These are phyloP conservation scores for Plantago major DNA, from an alignment of 257 asterid genomes.

Conservation along the genomic window DNA sequence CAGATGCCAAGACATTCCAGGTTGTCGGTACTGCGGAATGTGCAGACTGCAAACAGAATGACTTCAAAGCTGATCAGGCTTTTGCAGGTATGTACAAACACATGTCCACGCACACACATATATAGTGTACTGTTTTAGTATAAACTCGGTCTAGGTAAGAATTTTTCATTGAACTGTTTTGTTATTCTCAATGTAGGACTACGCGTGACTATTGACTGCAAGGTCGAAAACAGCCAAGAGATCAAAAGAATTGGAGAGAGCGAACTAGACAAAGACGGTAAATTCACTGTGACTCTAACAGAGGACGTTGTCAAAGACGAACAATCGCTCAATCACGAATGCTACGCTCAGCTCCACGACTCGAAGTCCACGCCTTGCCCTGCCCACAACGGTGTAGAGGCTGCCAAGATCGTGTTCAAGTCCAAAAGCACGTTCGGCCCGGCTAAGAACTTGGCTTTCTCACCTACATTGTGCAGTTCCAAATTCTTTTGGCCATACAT, in stretches of 20 bases:
- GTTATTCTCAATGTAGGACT: constrained; percentile 45
- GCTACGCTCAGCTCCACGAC: constrained; percentile 82
- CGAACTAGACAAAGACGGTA: constrained; percentile 58
- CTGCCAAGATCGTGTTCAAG: constrained; percentile 48
- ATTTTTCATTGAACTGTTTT: not conserved
- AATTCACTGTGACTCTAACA: constrained; percentile 55
- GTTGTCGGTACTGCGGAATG: constrained; percentile 55
- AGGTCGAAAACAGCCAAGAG: constrained; percentile 41
- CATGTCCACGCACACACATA: not conserved
- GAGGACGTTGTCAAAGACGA: constrained; percentile 38
- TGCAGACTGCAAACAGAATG: constrained; percentile 44
- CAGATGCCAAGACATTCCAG: constrained; percentile 36
- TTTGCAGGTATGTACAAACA: constrained; percentile 40
- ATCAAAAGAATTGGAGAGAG: constrained; percentile 46
- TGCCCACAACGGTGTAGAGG: constrained; percentile 50
- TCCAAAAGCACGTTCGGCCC: constrained; percentile 38
- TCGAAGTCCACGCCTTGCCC: constrained; percentile 71
- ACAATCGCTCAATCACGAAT: constrained; percentile 48
- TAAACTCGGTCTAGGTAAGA: not conserved
- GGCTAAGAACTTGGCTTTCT: constrained; percentile 45
- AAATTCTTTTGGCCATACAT: constrained; percentile 63
- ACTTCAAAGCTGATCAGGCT: constrained; percentile 35
- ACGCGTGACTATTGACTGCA: constrained; percentile 74
- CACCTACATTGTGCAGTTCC: constrained; percentile 70
- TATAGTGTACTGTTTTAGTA: not conserved